phyloP scores from a whole-genome alignment of 768 basidiomycete genomes.

The Hemileccinum rubropunctum region DNA sequence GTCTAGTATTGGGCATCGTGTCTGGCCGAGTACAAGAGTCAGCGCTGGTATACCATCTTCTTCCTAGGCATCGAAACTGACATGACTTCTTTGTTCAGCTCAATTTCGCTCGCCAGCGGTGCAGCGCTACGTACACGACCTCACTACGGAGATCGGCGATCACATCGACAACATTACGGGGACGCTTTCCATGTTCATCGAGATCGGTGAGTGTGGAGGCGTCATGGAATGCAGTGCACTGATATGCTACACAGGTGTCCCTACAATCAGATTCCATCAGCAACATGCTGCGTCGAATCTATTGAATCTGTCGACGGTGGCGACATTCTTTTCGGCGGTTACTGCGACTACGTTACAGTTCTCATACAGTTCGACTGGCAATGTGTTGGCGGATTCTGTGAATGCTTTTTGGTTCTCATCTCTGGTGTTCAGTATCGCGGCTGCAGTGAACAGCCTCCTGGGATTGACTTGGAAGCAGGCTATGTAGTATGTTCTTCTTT shows the following conservation, averaged over 20 bases:
- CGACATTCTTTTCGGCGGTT: constrained; percentile 55
- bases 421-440: constrained; percentile 51
- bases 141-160: constrained; percentile 49
- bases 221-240: constrained; percentile 18
- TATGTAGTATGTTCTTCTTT: constrained; percentile 45
- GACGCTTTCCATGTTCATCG: constrained; percentile 50
- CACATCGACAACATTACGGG: constrained; percentile 51
- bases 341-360: constrained; percentile 51
- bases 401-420: constrained; percentile 57
- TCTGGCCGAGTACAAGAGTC: constrained; percentile 45
- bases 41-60: constrained; percentile 3
- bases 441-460: constrained; percentile 51
- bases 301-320: constrained; percentile 50
- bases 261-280: constrained; percentile 54
- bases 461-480: constrained; percentile 57
- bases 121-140: constrained; percentile 53
- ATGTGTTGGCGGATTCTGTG: constrained; percentile 39
- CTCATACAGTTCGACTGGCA: constrained; percentile 37
- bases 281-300: constrained; percentile 49
- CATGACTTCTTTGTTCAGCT: constrained; percentile 26
- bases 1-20: constrained; percentile 54
- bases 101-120: constrained; percentile 54
- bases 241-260: constrained; percentile 43
- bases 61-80: constrained; percentile 4
- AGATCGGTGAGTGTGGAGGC: constrained; percentile 43